phyloP scores from a whole-genome alignment of 257 asterid genomes.

The Nicotiana noctiflora region DNA sequence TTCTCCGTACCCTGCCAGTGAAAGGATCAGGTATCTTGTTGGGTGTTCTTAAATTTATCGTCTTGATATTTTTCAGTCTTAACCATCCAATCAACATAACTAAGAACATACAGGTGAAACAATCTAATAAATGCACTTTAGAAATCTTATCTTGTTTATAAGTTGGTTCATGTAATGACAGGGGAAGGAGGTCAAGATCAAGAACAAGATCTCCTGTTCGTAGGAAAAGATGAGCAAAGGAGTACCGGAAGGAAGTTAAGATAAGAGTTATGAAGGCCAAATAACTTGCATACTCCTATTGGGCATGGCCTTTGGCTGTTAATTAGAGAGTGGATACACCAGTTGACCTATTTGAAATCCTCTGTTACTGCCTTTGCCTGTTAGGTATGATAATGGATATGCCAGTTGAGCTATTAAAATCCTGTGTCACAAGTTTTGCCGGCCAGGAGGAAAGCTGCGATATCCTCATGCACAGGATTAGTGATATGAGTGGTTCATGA shows the following conservation, averaged over 20 bases:
- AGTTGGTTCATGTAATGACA: conserved; percentile 31
- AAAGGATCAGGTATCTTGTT: conserved; percentile 65
- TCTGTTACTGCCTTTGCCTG: conserved; percentile 5
- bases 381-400: neutral
- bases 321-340: neutral
- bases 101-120: conserved; percentile 50
- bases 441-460: neutral
- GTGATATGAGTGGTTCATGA: neutral
- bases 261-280: neutral
- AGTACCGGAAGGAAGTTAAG: neutral
- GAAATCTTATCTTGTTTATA: conserved; percentile 13
- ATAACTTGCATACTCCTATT: neutral
- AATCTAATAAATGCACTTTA: neutral
- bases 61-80: conserved; percentile 19
- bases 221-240: conserved; percentile 35
- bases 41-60: conserved; percentile 10
- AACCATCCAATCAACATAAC: conserved; percentile 21
- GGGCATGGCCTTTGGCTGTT: neutral
- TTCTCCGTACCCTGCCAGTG: conserved; percentile 92
- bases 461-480: neutral
- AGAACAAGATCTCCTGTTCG: conserved; percentile 77
- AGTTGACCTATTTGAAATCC: conserved; percentile 5
- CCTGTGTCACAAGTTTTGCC: neutral
- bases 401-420: neutral
- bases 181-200: conserved; percentile 67